Evolutionary conservation across 148 eudicot genomes (phyloP).

Genomic region (Arbutus unedo): DNA sequence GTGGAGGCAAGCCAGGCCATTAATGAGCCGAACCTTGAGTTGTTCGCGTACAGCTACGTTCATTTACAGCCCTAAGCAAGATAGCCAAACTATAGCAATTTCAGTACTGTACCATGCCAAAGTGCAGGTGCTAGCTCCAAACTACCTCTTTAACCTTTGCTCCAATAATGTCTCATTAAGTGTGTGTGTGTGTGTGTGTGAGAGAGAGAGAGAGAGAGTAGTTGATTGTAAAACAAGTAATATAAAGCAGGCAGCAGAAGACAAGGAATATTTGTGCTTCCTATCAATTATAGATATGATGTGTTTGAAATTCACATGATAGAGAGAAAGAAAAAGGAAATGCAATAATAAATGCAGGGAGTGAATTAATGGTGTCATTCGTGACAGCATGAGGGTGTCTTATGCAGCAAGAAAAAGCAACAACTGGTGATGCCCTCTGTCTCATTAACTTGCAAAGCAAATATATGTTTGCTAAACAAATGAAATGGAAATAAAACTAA

Average conservation of each 20-base stretch:
- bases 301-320: conserved; percentile 5
- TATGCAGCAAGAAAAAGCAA: conserved; percentile 13
- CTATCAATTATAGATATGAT: background rate
- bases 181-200: background rate
- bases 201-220: background rate
- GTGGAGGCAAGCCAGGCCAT: no score
- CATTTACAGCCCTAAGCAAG: no score
- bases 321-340: background rate
- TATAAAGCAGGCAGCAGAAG: background rate
- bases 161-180: background rate
- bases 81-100: background rate
- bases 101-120: background rate
- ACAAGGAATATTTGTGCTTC: background rate
- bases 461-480: conserved; percentile 1
- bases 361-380: background rate
- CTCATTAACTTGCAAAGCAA: background rate
- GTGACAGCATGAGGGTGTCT: background rate
- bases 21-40: no score
- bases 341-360: background rate
- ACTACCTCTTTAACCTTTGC: background rate
- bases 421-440: background rate
- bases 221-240: conserved; percentile 10
- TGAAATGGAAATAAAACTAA: background rate
- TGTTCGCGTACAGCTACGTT: no score
- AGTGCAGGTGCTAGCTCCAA: background rate